Evolutionary conservation across 305 asterid genomes (phyloP).

Genomic region (Fraxinus angustifolia): DNA sequence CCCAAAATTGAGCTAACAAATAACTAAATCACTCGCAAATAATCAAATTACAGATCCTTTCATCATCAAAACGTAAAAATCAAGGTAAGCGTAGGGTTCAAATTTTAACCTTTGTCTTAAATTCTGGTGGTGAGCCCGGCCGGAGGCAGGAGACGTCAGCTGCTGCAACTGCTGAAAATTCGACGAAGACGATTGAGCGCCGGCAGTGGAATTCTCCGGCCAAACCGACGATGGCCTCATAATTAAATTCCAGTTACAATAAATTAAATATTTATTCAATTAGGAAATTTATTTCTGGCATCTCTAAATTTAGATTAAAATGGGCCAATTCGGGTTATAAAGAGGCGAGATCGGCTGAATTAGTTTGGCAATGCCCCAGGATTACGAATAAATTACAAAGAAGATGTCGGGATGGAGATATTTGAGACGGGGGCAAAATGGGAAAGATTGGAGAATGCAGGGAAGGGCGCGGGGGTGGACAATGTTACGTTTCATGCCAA

Average conservation of each 20-base stretch:
- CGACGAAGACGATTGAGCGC: conserved; percentile 27
- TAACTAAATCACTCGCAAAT: conserved; percentile 1
- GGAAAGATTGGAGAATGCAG: too few species aligned
- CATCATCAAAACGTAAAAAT: conserved; percentile 26
- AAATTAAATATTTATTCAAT: conserved; percentile 7
- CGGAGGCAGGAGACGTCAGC: conserved; percentile 20
- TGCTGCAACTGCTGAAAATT: conserved; percentile 31
- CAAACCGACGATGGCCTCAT: conserved; percentile 53
- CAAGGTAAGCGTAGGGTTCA: conserved; percentile 25
- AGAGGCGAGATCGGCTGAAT: conserved; percentile 27
- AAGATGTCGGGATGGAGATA: conserved; percentile 17
- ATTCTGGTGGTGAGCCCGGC: conserved; percentile 26
- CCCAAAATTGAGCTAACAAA: conserved; percentile 18
- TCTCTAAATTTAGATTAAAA: background rate
- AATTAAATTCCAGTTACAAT: conserved; percentile 21
- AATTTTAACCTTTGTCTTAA: conserved; percentile 39
- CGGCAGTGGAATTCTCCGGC: conserved; percentile 46
- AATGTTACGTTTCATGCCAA: too few species aligned
- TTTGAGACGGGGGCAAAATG: background rate
- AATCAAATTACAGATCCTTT: conserved; percentile 29
- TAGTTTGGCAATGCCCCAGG: conserved; percentile 19
- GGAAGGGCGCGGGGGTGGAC: too few species aligned
- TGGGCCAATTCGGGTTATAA: background rate
- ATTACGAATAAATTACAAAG: conserved; percentile 21
- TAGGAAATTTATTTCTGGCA: background rate